phyloP scores from a whole-genome alignment of 768 basidiomycete species.

The Postia placenta region DNA sequence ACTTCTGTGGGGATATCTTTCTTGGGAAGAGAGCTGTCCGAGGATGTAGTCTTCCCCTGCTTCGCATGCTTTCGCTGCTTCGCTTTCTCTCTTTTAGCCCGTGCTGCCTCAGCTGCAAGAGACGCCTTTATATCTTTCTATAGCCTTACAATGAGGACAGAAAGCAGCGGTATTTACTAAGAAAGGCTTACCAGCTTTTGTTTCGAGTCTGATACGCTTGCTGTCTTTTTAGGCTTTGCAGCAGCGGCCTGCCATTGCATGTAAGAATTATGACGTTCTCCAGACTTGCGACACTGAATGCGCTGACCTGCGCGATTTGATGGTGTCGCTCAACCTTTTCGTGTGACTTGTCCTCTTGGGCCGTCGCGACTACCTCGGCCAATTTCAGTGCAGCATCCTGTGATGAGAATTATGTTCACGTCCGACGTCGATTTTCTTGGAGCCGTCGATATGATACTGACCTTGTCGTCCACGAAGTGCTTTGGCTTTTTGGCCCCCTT shows the following conservation, averaged over 20 bases:
- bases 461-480: background rate
- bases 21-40: too few relatives aligned
- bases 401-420: background rate
- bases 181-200: background rate
- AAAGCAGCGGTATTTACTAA: background rate
- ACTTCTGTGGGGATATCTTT: background rate
- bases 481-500: background rate
- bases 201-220: background rate
- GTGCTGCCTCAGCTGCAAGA: background rate
- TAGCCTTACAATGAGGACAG: background rate
- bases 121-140: conserved; percentile 2
- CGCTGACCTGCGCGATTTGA: background rate
- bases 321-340: conserved; percentile 1
- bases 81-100: conserved; percentile 3
- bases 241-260: background rate
- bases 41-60: too few relatives aligned
- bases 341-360: background rate
- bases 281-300: background rate
- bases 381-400: conserved; percentile 5
- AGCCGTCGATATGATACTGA: background rate
- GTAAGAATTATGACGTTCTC: background rate
- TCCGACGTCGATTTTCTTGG: background rate
- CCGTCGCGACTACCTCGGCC: background rate
- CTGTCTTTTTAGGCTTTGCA: background rate
- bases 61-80: conserved; percentile 2